These are phyloP conservation scores for Kodamaea suecica DNA, from an alignment of 1,139 yeast genomes.

Conservation along the genomic window DNA sequence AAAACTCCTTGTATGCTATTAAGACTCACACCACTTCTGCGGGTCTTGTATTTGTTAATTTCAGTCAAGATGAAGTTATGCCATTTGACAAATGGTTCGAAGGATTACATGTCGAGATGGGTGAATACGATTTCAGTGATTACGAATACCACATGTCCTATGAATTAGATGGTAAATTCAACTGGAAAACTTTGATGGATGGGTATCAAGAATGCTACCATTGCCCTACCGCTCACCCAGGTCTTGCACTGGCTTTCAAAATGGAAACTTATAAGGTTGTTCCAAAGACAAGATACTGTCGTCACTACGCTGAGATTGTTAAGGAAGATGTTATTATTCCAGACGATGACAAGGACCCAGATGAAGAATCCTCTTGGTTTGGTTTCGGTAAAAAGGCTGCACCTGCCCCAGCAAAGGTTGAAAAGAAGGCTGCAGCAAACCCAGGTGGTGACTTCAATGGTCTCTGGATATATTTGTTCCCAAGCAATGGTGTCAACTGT, in stretches of 20 bases:
- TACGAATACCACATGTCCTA: conserved; percentile 66
- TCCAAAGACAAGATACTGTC: conserved; percentile 55
- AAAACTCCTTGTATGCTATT: conserved; percentile 54
- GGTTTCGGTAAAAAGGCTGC: conserved; percentile 42
- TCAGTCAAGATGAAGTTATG: conserved; percentile 32
- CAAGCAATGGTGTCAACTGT: conserved; percentile 58
- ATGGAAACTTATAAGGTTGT: conserved; percentile 66
- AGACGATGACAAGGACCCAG: conserved; percentile 80
- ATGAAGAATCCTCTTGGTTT: conserved; percentile 46
- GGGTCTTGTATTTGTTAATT: conserved; percentile 56
- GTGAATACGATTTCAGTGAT: conserved; percentile 56
- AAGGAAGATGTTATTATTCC: conserved; percentile 48
- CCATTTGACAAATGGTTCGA: conserved; percentile 52
- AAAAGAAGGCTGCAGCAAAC: conserved; percentile 23
- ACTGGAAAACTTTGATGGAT: conserved; percentile 67
- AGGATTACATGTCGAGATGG: conserved; percentile 50
- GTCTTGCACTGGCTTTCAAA: conserved; percentile 52
- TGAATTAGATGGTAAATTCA: conserved; percentile 59
- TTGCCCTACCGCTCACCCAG: conserved; percentile 67
- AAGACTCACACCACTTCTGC: conserved; percentile 53
- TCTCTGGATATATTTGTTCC: conserved; percentile 59
- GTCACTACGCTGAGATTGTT: conserved; percentile 81
- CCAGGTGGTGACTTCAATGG: conserved; percentile 62
- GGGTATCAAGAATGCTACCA: conserved; percentile 68
- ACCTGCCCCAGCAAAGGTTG: conserved; percentile 17